These are phyloP conservation scores for Yarrowia hollandica DNA, from an alignment of 805 yeast genomes.

Conservation along the genomic window DNA sequence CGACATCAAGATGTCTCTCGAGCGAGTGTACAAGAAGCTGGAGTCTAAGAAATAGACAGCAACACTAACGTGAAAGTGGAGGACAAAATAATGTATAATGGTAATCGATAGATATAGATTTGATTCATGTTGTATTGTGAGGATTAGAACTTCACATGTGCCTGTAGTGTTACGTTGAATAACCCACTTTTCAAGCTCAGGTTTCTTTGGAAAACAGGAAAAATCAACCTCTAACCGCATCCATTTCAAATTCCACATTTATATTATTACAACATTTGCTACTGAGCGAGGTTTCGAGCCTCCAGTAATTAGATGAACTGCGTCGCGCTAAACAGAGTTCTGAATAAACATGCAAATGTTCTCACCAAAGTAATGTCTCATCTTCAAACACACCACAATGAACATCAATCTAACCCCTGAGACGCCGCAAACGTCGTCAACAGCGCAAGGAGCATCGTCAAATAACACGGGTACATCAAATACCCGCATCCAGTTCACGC, in stretches of 20 bases:
- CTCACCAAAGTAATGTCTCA: neutral
- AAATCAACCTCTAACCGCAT: too few species aligned
- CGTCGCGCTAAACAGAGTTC: too few species aligned
- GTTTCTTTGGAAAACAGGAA: too few species aligned
- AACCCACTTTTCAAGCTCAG: too few species aligned
- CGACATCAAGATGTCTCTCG: constrained; percentile 69
- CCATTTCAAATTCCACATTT: too few species aligned
- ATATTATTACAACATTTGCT: too few species aligned
- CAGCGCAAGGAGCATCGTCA: neutral
- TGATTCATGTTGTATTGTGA: neutral
- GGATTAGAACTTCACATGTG: neutral
- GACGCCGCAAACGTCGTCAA: neutral
- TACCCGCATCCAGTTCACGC: constrained; percentile 1
- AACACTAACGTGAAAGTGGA: constrained; percentile 1
- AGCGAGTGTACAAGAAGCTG: constrained; percentile 53
- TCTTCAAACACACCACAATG: neutral
- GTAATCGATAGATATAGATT: constrained; percentile 26
- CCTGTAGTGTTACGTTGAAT: too few species aligned
- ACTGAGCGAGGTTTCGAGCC: too few species aligned
- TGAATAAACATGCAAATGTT: neutral
- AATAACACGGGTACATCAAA: neutral
- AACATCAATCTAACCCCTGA: neutral
- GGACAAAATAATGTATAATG: constrained; percentile 24
- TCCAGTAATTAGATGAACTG: too few species aligned
- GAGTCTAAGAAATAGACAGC: constrained; percentile 32